phyloP scores from a whole-genome alignment of 331 rosid genomes.

The Acacia pycnantha region DNA sequence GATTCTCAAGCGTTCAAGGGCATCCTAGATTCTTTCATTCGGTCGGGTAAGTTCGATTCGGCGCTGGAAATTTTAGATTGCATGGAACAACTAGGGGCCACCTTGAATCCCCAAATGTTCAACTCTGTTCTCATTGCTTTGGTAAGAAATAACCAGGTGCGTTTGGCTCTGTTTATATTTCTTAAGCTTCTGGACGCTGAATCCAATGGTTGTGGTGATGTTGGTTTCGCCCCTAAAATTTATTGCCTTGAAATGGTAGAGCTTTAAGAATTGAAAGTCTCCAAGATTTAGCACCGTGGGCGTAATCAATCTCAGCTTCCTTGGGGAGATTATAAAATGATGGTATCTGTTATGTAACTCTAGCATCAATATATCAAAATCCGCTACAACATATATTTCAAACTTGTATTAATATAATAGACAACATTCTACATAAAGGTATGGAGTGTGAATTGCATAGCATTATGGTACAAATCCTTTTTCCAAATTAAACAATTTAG shows the following conservation, averaged over 20 bases:
- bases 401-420: background rate
- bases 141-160: no score
- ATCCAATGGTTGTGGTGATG: background rate
- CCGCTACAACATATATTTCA: background rate
- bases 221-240: constrained; percentile 13
- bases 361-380: background rate
- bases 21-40: no score
- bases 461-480: background rate
- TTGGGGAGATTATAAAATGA: background rate
- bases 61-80: no score
- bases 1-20: no score
- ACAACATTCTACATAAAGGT: background rate
- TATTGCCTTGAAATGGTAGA: background rate
- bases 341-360: background rate
- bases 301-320: background rate
- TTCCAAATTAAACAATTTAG: background rate
- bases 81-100: no score
- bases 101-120: no score
- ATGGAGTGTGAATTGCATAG: background rate
- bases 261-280: background rate
- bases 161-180: no score
- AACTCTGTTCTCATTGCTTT: no score
- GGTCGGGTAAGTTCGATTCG: no score
- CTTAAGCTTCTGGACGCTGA: constrained; percentile 50
- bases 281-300: background rate